Base-by-base conservation (phyloP, 306 rosid species). In the Ceratonia siliqua region DNA sequence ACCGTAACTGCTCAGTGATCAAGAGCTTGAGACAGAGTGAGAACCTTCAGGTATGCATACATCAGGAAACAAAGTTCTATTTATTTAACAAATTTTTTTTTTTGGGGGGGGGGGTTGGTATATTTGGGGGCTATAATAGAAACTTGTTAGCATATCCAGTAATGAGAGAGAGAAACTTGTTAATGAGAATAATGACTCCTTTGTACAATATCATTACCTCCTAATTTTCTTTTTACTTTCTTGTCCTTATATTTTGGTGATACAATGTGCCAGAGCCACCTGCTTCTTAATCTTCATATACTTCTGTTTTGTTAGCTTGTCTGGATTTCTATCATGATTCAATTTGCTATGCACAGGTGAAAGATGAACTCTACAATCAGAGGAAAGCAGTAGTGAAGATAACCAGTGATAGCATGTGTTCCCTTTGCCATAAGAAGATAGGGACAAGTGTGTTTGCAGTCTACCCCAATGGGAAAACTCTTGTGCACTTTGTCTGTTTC, bases 381-480 rank as follows among this genome's bases (percentile, higher is more conserved):
- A 89, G 98, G 88, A 88, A 92, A 80, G 73, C 88, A 9, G 88
- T 80, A 27, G 88, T 90, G 62, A 92, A 89, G 89, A 81, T 95
- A 57, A 87, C 92, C n/a, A 24, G 98, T 27, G 98, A 95, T 49
- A 92, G 97, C 88, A 78, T 79, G 91, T 92, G 98, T 81, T 92
- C 99, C 69, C 91, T 95, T 78, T 92, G 99, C 89, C 85, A 83
- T 75, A 95, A 95, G 92, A 95, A 95, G 82, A 80, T 95, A 67
- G 99, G 99, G 68, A 87, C 93, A 0, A 95, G 99, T 62, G 98
- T 92, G 42, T 95, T 95, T 63, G 99, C 97, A 0, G 96, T 95
- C 62, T 90, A 89, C 82, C 98, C 99, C 10, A 95, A 89, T 8
- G 98, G 97, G 73, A 95, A 85, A 80, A 95, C 98, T 62, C 86